Conservation (phyloP, 495 filamentous ascomycete species). For the Monascus purpureus region DNA sequence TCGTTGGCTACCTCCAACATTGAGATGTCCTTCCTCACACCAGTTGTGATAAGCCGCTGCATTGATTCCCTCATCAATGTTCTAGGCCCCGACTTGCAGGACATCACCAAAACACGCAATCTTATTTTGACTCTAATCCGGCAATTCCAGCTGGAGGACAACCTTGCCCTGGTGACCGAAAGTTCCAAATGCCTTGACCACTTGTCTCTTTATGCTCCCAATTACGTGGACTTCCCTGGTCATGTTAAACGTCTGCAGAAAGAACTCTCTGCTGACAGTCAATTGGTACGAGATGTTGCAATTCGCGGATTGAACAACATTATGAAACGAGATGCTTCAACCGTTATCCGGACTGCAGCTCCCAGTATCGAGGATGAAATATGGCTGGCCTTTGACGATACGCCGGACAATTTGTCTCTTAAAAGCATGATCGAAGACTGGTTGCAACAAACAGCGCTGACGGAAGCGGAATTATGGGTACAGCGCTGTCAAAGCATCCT, state of each 20-base stretch:
- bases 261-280: conserved; percentile 52
- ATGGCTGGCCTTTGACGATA: conserved; percentile 73
- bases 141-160: conserved; percentile 70
- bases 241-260: conserved; percentile 75
- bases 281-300: conserved; percentile 60
- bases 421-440: conserved; percentile 77
- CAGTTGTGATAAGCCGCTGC: conserved; percentile 69
- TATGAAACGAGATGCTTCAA: conserved; percentile 80
- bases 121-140: conserved; percentile 76
- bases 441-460: conserved; percentile 73
- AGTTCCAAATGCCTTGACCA: conserved; percentile 80
- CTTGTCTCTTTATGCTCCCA: conserved; percentile 80
- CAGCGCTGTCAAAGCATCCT: conserved; percentile 76
- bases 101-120: conserved; percentile 80
- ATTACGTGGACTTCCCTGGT: conserved; percentile 62
- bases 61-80: conserved; percentile 96
- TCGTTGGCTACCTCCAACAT: conserved; percentile 73
- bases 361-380: conserved; percentile 77
- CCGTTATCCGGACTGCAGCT: conserved; percentile 59
- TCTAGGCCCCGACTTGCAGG: conserved; percentile 87
- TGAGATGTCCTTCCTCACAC: conserved; percentile 67
- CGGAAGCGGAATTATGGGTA: conserved; percentile 69
- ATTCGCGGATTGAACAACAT: conserved; percentile 84
- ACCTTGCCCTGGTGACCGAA: conserved; percentile 56
- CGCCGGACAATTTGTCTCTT: conserved; percentile 60